A percentile compares a stretch with the other conserved stretches of the same genome.
phyloP scores from a whole-genome alignment of 1,284 basidiomycete species.

The Pseudozyma tsukubaensis region DNA sequence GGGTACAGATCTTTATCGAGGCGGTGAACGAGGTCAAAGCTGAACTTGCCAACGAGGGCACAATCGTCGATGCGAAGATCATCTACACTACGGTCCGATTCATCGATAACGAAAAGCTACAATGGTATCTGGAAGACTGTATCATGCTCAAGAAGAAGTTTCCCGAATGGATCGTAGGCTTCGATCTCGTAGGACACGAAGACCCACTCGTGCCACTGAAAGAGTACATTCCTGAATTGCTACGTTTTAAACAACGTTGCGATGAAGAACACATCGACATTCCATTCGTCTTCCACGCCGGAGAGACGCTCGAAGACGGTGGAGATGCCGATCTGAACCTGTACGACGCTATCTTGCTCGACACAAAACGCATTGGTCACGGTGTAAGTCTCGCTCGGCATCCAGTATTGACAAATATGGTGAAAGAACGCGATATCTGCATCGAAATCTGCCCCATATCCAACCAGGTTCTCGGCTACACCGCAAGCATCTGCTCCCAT shows the following conservation, averaged over 20 bases:
- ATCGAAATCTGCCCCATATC: slow-evolving; percentile 73
- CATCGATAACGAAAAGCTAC: slow-evolving; percentile 74
- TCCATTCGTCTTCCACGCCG: slow-evolving; percentile 83
- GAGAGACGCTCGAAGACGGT: slow-evolving; percentile 81
- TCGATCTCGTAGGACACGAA: slow-evolving; percentile 83
- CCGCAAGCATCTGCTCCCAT: slow-evolving; percentile 34
- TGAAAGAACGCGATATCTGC: slow-evolving; percentile 75
- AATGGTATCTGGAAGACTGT: slow-evolving; percentile 79
- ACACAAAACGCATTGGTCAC: slow-evolving; percentile 82
- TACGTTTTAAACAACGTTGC: slow-evolving; percentile 75
- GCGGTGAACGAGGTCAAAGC: slow-evolving; percentile 72
- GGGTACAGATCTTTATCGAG: slow-evolving; percentile 75
- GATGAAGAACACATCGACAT: slow-evolving; percentile 76
- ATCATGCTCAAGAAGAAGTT: slow-evolving; percentile 79
- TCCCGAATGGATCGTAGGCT: slow-evolving; percentile 79
- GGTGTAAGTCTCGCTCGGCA: slow-evolving; percentile 81
- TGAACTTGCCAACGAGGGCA: slow-evolving; percentile 26
- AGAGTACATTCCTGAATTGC: slow-evolving; percentile 76
- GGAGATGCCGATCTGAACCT: slow-evolving; percentile 76
- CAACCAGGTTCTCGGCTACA: slow-evolving; percentile 56
- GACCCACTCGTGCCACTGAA: slow-evolving; percentile 76
- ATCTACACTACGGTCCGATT: slow-evolving; percentile 77
- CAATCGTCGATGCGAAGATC: slow-evolving; percentile 49
- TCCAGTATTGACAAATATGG: slow-evolving; percentile 77
- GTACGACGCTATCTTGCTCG: slow-evolving; percentile 81